Percentiles rank a stretch among this genome's conserved stretches.
Conservation (phyloP, 305 asterid species). For the Fraxinus ornus region DNA sequence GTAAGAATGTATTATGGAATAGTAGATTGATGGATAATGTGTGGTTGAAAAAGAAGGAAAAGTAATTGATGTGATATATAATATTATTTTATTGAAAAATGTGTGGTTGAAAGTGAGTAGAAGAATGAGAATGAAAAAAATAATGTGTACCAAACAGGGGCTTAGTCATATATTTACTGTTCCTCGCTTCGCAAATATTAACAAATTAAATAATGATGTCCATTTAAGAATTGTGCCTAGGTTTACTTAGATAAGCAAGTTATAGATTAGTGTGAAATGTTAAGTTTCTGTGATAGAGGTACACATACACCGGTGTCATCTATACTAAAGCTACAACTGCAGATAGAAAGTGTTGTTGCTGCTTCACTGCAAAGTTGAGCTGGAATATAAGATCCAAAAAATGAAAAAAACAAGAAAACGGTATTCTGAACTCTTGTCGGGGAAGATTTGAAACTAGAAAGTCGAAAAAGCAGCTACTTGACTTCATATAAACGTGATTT, state of each 20-base stretch:
- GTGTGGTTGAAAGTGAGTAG: too few relatives aligned
- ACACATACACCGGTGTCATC: not conserved
- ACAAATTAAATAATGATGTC: not conserved
- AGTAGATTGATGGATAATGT: too few relatives aligned
- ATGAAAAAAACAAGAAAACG: not conserved
- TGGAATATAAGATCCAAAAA: not conserved
- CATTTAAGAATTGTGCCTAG: not conserved
- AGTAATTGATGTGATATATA: too few relatives aligned
- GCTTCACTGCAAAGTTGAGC: not conserved
- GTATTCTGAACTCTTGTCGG: not conserved
- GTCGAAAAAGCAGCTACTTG: not conserved
- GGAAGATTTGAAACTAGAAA: not conserved
- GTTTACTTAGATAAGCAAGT: not conserved
- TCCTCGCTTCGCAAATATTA: not conserved
- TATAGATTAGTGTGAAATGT: not conserved
- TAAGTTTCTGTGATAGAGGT: not conserved
- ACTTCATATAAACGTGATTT: not conserved
- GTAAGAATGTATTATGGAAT: too few relatives aligned
- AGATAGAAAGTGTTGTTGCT: not conserved
- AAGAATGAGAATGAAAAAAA: too few relatives aligned
- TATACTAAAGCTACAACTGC: not conserved
- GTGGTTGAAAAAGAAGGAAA: too few relatives aligned
- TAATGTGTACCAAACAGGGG: too few relatives aligned
- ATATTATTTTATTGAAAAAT: too few relatives aligned
- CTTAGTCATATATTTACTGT: not conserved